Conservation (phyloP, 495 filamentous ascomycete genomes). For the Endocarpon pusillum region DNA sequence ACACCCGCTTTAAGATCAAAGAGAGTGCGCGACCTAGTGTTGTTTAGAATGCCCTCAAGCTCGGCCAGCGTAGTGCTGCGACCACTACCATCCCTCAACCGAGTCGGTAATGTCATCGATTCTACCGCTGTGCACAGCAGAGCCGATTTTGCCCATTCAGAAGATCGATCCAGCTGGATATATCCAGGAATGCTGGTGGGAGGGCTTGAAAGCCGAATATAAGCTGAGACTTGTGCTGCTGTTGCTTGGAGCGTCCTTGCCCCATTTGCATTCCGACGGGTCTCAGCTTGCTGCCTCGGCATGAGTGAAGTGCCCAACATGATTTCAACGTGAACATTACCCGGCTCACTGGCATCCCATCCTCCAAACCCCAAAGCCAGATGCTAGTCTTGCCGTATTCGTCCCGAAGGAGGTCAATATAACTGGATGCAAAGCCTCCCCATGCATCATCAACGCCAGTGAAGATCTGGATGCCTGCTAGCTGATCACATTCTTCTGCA, state of each 20-base stretch:
- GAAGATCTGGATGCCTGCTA: conserved; percentile 78
- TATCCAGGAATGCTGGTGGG: conserved; percentile 38
- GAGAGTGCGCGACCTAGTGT: too few relatives aligned
- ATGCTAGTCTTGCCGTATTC: conserved; percentile 77
- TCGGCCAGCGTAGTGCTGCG: too few relatives aligned
- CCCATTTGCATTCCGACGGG: conserved; percentile 45
- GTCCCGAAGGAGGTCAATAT: conserved; percentile 67
- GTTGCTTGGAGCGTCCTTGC: conserved; percentile 50
- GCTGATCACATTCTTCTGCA: conserved; percentile 79
- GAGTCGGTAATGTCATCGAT: conserved; percentile 58
- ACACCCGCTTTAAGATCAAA: too few relatives aligned
- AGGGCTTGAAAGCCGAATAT: conserved; percentile 57
- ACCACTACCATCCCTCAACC: conserved; percentile 23
- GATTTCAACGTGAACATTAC: conserved; percentile 24
- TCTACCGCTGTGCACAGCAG: conserved; percentile 66
- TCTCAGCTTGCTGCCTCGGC: conserved; percentile 26
- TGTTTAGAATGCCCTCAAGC: too few relatives aligned
- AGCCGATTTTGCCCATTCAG: conserved; percentile 68
- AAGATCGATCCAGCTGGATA: conserved; percentile 44
- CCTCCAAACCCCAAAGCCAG: conserved; percentile 74
- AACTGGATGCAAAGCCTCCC: conserved; percentile 71
- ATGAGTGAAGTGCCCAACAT: conserved; percentile 6
- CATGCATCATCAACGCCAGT: conserved; percentile 74
- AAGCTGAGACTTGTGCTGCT: conserved; percentile 53
- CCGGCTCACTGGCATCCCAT: conserved; percentile 35